A percentile compares a stretch with the other conserved stretches of the same genome.
Conservation (phyloP, 2,329 filamentous ascomycete genomes). For the Aureobasidium pullulans region DNA sequence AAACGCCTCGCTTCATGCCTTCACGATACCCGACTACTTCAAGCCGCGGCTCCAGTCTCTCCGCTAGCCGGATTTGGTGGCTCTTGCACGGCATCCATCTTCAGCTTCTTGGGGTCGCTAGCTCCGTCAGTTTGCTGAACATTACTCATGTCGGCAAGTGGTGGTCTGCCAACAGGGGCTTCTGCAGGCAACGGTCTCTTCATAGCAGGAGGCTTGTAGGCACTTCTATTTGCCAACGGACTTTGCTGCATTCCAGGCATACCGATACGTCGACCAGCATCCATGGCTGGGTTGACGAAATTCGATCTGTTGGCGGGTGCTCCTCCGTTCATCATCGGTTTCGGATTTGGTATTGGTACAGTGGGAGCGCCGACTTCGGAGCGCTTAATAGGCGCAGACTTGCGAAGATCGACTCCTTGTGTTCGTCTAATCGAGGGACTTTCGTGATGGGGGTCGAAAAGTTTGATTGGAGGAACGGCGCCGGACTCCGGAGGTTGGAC, state of each 20-base stretch:
- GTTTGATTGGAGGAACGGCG: constrained; percentile 20
- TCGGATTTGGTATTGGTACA: not conserved
- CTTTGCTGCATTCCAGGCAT: constrained; percentile 39
- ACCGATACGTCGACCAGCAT: constrained; percentile 40
- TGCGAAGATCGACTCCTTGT: constrained; percentile 73
- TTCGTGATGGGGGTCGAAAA: constrained; percentile 43
- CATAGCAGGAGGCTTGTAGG: constrained; percentile 38
- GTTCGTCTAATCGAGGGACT: constrained; percentile 81
- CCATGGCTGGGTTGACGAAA: constrained; percentile 42
- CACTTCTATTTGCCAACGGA: constrained; percentile 36
- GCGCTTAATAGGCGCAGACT: constrained; percentile 63
- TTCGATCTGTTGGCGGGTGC: constrained; percentile 26
- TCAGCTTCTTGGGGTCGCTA: constrained; percentile 35
- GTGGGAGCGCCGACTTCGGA: constrained; percentile 24
- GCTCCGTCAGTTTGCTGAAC: constrained; percentile 29
- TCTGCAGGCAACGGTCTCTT: constrained; percentile 27
- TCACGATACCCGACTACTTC: not conserved
- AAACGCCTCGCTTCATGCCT: constrained; percentile 8
- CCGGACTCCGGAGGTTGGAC: constrained; percentile 28
- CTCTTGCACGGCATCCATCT: constrained; percentile 23
- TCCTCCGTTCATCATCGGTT: not conserved
- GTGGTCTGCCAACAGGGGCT: constrained; percentile 23
- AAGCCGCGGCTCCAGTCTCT: constrained; percentile 5
- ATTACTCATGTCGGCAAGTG: constrained; percentile 42
- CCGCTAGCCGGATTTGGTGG: not conserved